Base-by-base conservation (phyloP, 345 rosid species). In the Corymbia maculata region DNA sequence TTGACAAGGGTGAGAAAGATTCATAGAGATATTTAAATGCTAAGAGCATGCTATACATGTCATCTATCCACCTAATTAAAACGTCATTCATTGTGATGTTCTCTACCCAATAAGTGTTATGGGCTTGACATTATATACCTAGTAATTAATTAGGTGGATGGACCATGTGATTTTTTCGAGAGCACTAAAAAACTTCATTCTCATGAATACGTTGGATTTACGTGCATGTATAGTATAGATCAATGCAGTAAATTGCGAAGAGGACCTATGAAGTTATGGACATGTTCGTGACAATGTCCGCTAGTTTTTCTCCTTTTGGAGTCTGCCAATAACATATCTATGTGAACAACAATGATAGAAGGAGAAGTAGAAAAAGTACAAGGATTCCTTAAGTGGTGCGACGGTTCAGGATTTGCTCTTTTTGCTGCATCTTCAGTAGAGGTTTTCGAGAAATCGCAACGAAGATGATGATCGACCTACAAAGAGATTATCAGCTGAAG, bases 241-340 rank as follows among this genome's bases (percentile, higher is more conserved):
- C 36, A 14, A 15, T 64, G 17, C 75, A 64, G 75, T 64, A n/a
- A 64, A 64, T 13, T n/a, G 75, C 75, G n/a, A 64, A n/a, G 75
- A 64, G 75, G 75, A n/a, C 17, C 75, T 59, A 64, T 64, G 36
- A 64, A n/a, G 75, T 64, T n/a, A n/a, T n/a, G 17, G 6, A n/a
- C 75, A n/a, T n/a, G 75, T n/a, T n/a, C 13, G 75, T 64, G 75
- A 64, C 75, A n/a, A 64, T 0, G 75, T n/a, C 17, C 13, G 42
- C 68, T 26, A 59, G 68, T 59, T 59, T 59, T 59, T 28, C 68
- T 59, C 32, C 15, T 59, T 57, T 59, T 87, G 13, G 97, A 90
- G 22, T 51, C 19, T 64, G 36, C n/a, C 36, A 16, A 64, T 64
- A n/a, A 13, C 75, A 64, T n/a, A 64, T n/a, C 75, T 17, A n/a